Evolutionary conservation across 441 rosid species (phyloP).

Genomic region (Pelargonium fulgidum): DNA sequence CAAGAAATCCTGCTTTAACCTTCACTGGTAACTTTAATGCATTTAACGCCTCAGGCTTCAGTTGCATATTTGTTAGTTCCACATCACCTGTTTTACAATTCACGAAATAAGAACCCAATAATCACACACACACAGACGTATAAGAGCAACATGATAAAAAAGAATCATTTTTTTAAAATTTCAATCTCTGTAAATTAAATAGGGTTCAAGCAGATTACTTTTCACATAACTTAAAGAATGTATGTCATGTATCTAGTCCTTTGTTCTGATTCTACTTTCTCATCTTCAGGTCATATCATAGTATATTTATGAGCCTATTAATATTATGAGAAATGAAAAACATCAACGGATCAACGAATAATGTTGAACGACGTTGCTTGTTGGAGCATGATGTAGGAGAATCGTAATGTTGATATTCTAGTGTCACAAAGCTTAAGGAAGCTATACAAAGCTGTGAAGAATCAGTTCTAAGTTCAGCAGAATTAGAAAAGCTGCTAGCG

Average conservation of each 20-base stretch:
- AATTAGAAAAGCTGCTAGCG: too few species aligned
- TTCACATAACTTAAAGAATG: background rate
- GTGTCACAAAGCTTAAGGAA: too few species aligned
- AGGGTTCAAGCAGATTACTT: background rate
- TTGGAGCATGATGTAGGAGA: too few species aligned
- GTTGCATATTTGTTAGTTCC: constrained; percentile 91
- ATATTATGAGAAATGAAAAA: background rate
- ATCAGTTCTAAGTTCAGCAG: too few species aligned
- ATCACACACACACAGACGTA: background rate
- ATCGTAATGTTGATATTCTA: too few species aligned
- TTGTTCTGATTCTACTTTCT: background rate
- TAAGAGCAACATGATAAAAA: background rate
- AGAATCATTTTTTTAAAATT: background rate
- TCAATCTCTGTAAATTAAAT: background rate
- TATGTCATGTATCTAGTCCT: background rate
- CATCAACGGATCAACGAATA: background rate
- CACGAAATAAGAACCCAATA: constrained; percentile 14
- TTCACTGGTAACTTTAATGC: constrained; percentile 89
- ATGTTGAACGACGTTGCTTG: background rate
- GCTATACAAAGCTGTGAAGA: too few species aligned
- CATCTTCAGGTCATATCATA: background rate
- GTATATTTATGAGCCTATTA: background rate
- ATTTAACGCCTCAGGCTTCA: constrained; percentile 97
- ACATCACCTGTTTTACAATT: constrained; percentile 63
- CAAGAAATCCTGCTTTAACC: constrained; percentile 99